Conservation (phyloP, 2,329 filamentous ascomycete species). For the Colletotrichum salicis region DNA sequence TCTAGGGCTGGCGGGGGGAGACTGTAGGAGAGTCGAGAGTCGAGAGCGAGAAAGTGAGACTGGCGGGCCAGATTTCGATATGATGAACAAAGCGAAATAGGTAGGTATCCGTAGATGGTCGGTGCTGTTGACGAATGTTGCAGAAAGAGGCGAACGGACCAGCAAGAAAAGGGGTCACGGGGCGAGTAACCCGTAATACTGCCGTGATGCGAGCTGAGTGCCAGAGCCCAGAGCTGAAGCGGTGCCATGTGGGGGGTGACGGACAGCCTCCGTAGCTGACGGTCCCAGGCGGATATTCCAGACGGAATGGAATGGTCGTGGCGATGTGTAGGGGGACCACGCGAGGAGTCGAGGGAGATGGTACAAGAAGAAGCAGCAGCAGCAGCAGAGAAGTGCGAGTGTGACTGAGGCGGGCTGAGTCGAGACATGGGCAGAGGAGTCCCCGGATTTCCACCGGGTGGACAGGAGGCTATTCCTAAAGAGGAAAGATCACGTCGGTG, state of each 20-base stretch:
- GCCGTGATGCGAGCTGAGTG: not conserved
- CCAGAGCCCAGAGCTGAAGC: constrained; percentile 11
- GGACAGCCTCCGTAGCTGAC: constrained; percentile 20
- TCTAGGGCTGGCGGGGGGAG: constrained; percentile 17
- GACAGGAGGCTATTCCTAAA: constrained; percentile 2
- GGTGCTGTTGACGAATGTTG: constrained; percentile 30
- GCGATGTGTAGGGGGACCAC: too few relatives aligned
- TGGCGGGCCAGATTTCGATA: not conserved
- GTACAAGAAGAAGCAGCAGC: not conserved
- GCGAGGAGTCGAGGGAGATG: not conserved
- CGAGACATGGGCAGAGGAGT: not conserved
- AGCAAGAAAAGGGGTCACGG: not conserved
- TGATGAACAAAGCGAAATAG: constrained; percentile 23
- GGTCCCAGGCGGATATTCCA: not conserved
- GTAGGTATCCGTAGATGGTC: not conserved
- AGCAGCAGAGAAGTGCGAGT: constrained; percentile 4
- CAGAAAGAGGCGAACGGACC: constrained; percentile 18
- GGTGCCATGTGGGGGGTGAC: constrained; percentile 23
- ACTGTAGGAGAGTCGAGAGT: not conserved
- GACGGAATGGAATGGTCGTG: not conserved
- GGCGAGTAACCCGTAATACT: not conserved
- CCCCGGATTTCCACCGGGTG: constrained; percentile 18
- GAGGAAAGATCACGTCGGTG: not conserved
- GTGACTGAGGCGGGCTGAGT: constrained; percentile 3
- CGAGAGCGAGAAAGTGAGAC: not conserved